Evolutionary conservation across 1,284 basidiomycete species (phyloP).

Genomic region (Clitocybe nebularis): DNA sequence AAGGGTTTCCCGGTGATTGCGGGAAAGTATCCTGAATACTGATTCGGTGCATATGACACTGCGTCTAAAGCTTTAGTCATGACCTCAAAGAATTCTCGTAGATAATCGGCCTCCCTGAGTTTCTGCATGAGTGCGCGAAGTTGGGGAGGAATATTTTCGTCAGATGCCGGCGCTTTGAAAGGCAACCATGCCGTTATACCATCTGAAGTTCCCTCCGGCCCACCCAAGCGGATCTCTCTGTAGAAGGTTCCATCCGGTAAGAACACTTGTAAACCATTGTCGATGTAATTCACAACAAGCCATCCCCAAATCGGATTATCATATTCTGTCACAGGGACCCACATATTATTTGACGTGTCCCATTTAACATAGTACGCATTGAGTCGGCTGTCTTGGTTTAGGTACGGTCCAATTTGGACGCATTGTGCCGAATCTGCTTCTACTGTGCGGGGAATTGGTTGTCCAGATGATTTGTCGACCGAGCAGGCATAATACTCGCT

Average conservation of each 20-base stretch:
- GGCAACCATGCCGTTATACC: neutral
- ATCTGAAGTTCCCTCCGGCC: neutral
- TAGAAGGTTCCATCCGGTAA: slow-evolving; percentile 4
- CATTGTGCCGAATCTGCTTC: too few species aligned
- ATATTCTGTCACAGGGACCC: neutral
- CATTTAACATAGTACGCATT: neutral
- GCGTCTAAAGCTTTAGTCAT: neutral
- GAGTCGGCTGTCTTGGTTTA: neutral
- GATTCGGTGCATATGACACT: neutral
- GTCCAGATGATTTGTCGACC: too few species aligned
- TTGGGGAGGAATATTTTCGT: neutral
- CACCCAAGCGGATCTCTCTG: neutral
- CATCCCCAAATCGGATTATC: slow-evolving; percentile 5
- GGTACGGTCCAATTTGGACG: neutral
- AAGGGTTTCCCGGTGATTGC: neutral
- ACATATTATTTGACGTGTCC: neutral
- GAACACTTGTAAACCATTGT: slow-evolving; percentile 4
- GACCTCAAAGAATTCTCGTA: neutral
- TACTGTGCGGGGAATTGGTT: too few species aligned
- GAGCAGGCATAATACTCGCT: neutral
- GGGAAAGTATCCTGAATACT: neutral
- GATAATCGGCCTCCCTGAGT: neutral
- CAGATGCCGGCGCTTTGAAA: neutral
- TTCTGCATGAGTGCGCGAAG: neutral
- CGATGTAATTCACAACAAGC: slow-evolving; percentile 4